Conservation (phyloP, 805 yeast species). For the Candida germanica region DNA sequence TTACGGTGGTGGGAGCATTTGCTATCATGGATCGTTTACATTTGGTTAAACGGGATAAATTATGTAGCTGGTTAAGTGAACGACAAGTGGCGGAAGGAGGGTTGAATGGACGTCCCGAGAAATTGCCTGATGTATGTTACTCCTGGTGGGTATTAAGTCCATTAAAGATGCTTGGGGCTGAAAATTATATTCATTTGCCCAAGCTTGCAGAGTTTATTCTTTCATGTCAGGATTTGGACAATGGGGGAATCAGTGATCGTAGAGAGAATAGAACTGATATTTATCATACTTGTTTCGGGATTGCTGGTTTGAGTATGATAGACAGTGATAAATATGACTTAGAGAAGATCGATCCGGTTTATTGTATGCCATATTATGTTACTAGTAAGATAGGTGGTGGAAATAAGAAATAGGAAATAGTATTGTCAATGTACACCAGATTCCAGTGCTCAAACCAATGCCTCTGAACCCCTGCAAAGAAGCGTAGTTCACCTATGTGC, state of each 20-base stretch:
- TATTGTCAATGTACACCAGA: too few species aligned
- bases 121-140: conserved; percentile 95
- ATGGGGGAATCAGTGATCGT: conserved; percentile 92
- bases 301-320: conserved; percentile 81
- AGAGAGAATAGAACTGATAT: conserved; percentile 91
- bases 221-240: conserved; percentile 67
- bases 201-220: conserved; percentile 67
- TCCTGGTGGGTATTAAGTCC: conserved; percentile 96
- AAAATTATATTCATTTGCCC: conserved; percentile 73
- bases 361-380: conserved; percentile 69
- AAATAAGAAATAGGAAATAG: too few species aligned
- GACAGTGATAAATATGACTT: conserved; percentile 52
- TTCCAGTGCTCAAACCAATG: too few species aligned
- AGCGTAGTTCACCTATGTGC: too few species aligned
- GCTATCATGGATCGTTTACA: conserved; percentile 64
- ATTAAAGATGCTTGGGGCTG: conserved; percentile 58
- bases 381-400: conserved; percentile 37
- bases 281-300: conserved; percentile 86
- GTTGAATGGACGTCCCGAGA: conserved; percentile 93
- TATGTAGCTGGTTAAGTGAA: conserved; percentile 88
- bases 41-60: conserved; percentile 31
- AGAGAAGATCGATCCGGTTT: conserved; percentile 74
- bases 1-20: conserved; percentile 79
- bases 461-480: too few species aligned
- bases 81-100: conserved; percentile 87